phyloP scores from a whole-genome alignment of 768 basidiomycete species.

The Botryobasidium botryosum region DNA sequence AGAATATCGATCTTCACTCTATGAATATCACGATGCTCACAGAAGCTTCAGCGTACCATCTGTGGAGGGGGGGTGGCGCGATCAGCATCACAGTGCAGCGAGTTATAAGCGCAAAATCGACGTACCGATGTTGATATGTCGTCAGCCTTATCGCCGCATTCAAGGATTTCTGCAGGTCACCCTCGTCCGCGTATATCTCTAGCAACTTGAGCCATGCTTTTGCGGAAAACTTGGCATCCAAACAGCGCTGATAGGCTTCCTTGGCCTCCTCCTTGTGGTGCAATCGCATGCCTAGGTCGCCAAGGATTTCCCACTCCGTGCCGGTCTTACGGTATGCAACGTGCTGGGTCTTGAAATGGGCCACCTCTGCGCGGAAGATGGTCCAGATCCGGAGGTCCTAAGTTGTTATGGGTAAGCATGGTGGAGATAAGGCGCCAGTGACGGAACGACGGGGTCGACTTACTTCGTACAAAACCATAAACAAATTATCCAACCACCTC shows the following conservation, averaged over 20 bases:
- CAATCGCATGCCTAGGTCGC: slow-evolving; percentile 80
- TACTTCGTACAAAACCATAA: slow-evolving; percentile 97
- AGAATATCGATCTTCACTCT: no score
- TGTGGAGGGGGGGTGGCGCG: slow-evolving; percentile 23
- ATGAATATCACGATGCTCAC: slow-evolving; percentile 38
- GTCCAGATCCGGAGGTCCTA: slow-evolving; percentile 97
- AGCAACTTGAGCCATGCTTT: slow-evolving; percentile 90
- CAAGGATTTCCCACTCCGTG: slow-evolving; percentile 95
- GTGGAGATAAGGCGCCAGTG: background rate
- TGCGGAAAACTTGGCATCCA: slow-evolving; percentile 73
- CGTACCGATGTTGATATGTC: slow-evolving; percentile 54
- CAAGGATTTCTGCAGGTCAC: slow-evolving; percentile 77
- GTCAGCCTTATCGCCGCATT: slow-evolving; percentile 88
- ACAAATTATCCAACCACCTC: slow-evolving; percentile 93
- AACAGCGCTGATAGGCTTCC: slow-evolving; percentile 89
- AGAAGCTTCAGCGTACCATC: slow-evolving; percentile 78
- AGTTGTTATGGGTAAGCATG: background rate
- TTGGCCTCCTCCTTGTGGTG: slow-evolving; percentile 98
- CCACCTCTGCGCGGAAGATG: slow-evolving; percentile 95
- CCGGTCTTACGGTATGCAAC: slow-evolving; percentile 96
- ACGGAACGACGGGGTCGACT: slow-evolving; percentile 12
- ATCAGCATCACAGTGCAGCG: background rate
- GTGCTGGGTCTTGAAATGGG: slow-evolving; percentile 97
- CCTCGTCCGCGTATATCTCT: slow-evolving; percentile 94
- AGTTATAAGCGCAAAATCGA: slow-evolving; percentile 1